Base-by-base conservation (phyloP, 139 green algal species). In the Chlorella sp. region DNA sequence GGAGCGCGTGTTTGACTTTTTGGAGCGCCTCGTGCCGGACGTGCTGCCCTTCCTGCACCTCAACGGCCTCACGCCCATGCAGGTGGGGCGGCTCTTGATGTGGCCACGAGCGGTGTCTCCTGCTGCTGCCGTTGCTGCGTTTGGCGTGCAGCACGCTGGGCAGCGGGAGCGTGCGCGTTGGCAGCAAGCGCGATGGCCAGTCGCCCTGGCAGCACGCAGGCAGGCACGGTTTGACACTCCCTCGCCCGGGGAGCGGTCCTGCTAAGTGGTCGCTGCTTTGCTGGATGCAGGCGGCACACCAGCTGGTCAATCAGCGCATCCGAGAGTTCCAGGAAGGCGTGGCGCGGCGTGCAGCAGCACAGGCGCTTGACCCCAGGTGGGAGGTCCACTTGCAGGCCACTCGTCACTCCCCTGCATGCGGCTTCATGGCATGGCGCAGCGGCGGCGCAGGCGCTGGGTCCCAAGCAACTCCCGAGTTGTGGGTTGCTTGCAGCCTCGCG, bases 241-340 rank as follows among this genome's bases (percentile, higher is more conserved):
- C n/a, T n/a, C n/a, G n/a, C n/a, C n/a, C n/a, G n/a, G n/a, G n/a
- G n/a, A n/a, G n/a, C n/a, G n/a, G n/a, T n/a, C n/a, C n/a, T n/a
- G n/a, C n/a, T n/a, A n/a, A n/a, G n/a, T n/a, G n/a, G n/a, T n/a
- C n/a, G n/a, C n/a, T n/a, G n/a, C n/a, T n/a, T 16, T 44, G 2
- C 21, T 55, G 17, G 36, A 38, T 87, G 30, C 69, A 85, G 67
- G 74, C 87, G 47, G 85, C 96, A 47, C 90, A 93, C 65, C 26
- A 34, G 28, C 73, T 93, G 56, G 88, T 98, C 26, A 90, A 94
- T 71, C 28, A 70, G 34, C 88, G 89, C 55, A 97, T 98, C 55
- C 36, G 56, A 5, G 88, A 85, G 28, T 98, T 97, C 72, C 93
- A 97, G 88, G 85, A 80, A 28, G 83, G 91, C 23, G 92, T 94